Conservation (phyloP, 805 yeast species). For the Torulaspora maleeae region DNA sequence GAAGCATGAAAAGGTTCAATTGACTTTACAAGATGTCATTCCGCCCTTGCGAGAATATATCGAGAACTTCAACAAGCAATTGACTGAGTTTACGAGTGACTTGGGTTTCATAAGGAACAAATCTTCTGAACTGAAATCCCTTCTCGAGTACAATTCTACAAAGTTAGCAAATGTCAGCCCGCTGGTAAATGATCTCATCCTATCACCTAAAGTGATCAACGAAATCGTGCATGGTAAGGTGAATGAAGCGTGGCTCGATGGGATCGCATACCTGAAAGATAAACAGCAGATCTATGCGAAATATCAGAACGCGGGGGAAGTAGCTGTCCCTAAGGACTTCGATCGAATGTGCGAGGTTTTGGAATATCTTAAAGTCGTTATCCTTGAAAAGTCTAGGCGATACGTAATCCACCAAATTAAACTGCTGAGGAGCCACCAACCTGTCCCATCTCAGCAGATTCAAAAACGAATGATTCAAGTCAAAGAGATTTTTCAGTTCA, state of each 20-base stretch:
- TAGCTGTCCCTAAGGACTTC: conserved; percentile 28
- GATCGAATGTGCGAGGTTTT: conserved; percentile 29
- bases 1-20: conserved; percentile 18
- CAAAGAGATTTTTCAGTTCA: conserved; percentile 56
- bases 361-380: conserved; percentile 52
- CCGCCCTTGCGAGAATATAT: conserved; percentile 53
- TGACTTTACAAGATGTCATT: conserved; percentile 28
- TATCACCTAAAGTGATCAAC: conserved; percentile 66
- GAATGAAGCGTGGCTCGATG: conserved; percentile 58
- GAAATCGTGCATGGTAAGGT: conserved; percentile 57
- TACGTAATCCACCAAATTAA: conserved; percentile 62
- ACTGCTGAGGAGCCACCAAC: conserved; percentile 53
- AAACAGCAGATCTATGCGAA: conserved; percentile 51
- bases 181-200: conserved; percentile 64
- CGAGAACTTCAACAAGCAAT: conserved; percentile 51
- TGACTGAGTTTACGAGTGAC: conserved; percentile 52
- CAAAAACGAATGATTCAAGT: conserved; percentile 63
- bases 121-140: conserved; percentile 45
- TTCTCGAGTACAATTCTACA: conserved; percentile 45
- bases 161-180: conserved; percentile 60
- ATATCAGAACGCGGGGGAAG: conserved; percentile 27
- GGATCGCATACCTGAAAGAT: conserved; percentile 53
- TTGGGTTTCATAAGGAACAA: conserved; percentile 55
- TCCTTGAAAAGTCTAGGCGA: conserved; percentile 72
- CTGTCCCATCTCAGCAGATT: conserved; percentile 64